Evolutionary conservation across 768 basidiomycete genomes (phyloP).

Genomic region (Panellus pusillus): DNA sequence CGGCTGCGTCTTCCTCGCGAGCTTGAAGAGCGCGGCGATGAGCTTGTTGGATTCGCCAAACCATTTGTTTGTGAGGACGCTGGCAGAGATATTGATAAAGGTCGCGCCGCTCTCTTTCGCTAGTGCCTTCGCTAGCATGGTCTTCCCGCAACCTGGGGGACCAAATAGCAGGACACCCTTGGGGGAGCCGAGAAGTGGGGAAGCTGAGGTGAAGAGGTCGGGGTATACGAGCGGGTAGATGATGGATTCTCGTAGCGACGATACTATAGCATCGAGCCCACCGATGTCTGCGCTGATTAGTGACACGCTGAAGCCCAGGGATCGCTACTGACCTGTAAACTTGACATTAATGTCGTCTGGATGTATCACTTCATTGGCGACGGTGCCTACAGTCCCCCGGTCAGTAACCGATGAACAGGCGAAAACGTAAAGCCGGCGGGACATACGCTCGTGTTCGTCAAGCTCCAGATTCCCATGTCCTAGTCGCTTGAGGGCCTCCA

Average conservation of each 20-base stretch:
- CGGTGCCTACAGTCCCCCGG: conserved; percentile 53
- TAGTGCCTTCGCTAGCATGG: conserved; percentile 98
- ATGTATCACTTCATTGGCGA: conserved; percentile 91
- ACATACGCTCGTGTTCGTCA: conserved; percentile 88
- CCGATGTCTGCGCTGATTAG: conserved; percentile 69
- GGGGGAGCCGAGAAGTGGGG: conserved; percentile 83
- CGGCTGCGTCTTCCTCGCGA: conserved; percentile 92
- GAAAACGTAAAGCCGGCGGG: background rate
- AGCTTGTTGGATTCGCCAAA: conserved; percentile 93
- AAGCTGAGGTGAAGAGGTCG: conserved; percentile 77
- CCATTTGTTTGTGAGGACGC: conserved; percentile 78
- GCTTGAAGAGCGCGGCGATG: conserved; percentile 89
- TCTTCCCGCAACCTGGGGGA: conserved; percentile 98
- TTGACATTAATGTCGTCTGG: conserved; percentile 82
- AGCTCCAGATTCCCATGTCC: conserved; percentile 75
- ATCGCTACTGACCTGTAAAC: conserved; percentile 59
- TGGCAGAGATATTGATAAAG: conserved; percentile 86
- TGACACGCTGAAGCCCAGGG: background rate
- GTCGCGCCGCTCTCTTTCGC: conserved; percentile 97
- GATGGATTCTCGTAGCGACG: conserved; percentile 89
- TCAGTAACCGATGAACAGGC: background rate
- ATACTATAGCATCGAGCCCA: conserved; percentile 88
- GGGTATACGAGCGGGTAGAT: conserved; percentile 95
- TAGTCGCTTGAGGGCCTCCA: conserved; percentile 67
- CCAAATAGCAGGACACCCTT: conserved; percentile 96